These are phyloP conservation scores for Chlamydomonas eustigma DNA, from an alignment of 139 green algal species.

Conservation along the genomic window DNA sequence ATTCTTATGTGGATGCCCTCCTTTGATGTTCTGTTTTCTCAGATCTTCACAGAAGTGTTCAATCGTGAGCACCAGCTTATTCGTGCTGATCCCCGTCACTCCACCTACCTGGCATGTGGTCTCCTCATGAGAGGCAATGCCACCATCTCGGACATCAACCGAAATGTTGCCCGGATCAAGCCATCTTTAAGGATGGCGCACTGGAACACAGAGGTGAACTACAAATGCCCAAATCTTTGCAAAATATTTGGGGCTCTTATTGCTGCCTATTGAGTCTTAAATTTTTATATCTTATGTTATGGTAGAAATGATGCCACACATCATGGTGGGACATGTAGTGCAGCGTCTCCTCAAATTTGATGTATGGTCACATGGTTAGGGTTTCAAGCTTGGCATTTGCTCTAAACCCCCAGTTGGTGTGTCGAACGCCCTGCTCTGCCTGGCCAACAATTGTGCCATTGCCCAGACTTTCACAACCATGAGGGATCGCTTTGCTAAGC, in stretches of 20 bases:
- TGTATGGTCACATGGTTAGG: too few relatives aligned
- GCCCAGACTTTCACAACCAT: conserved; percentile 53
- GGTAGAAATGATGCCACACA: too few relatives aligned
- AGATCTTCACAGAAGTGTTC: conserved; percentile 72
- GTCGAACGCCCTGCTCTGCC: conserved; percentile 60
- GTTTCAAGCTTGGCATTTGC: conserved; percentile 77
- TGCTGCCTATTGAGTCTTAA: too few relatives aligned
- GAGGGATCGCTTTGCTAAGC: conserved; percentile 55
- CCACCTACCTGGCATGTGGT: conserved; percentile 68
- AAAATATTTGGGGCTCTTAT: too few relatives aligned
- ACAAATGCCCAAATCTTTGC: too few relatives aligned
- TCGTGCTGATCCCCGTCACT: conserved; percentile 45
- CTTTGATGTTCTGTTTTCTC: too few relatives aligned
- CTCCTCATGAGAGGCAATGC: conserved; percentile 61
- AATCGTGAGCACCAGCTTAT: conserved; percentile 59
- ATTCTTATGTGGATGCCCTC: too few relatives aligned
- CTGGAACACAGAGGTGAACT: conserved; percentile 70
- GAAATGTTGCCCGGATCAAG: conserved; percentile 58
- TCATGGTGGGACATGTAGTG: too few relatives aligned
- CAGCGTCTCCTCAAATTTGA: too few relatives aligned
- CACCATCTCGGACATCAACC: conserved; percentile 60
- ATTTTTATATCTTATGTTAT: too few relatives aligned
- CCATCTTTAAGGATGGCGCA: conserved; percentile 58
- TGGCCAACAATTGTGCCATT: conserved; percentile 77
- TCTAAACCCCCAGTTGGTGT: conserved; percentile 53